Percentiles rank a stretch among this genome's conserved stretches.
Conservation (phyloP, 257 asterid genomes). For the Striga asiatica region DNA sequence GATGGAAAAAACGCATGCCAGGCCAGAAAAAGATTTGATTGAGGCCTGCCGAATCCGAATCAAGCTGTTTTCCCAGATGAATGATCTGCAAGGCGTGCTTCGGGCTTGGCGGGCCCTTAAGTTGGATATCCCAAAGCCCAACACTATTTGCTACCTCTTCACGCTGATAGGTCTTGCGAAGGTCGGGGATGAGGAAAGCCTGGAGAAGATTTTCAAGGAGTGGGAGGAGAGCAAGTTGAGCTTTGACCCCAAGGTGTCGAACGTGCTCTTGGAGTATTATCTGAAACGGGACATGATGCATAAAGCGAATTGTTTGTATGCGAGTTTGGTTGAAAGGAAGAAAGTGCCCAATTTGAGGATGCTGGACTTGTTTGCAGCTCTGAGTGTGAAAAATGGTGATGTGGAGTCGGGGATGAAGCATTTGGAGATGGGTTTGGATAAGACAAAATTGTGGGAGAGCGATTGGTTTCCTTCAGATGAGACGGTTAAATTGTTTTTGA, state of each 20-base stretch:
- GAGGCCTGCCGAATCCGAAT: constrained; percentile 29
- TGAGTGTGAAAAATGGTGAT: constrained; percentile 32
- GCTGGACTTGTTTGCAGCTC: constrained; percentile 25
- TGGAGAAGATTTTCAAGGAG: constrained; percentile 40
- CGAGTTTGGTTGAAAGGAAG: constrained; percentile 22
- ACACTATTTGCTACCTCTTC: constrained; percentile 25
- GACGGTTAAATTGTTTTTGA: constrained; percentile 33
- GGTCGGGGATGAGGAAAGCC: constrained; percentile 38
- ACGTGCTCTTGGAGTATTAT: constrained; percentile 54
- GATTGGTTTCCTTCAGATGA: constrained; percentile 47
- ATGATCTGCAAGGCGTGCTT: constrained; percentile 45
- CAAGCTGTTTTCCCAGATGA: constrained; percentile 39
- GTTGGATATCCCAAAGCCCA: constrained; percentile 14
- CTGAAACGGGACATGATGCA: constrained; percentile 39
- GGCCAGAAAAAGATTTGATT: constrained; percentile 6
- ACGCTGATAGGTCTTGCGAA: constrained; percentile 41
- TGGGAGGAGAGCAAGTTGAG: constrained; percentile 38
- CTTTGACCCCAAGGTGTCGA: constrained; percentile 46
- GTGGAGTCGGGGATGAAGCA: constrained; percentile 54
- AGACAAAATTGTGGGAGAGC: constrained; percentile 14
- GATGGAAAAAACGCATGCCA: constrained; percentile 35
- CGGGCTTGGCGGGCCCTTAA: constrained; percentile 41
- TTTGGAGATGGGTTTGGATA: constrained; percentile 43
- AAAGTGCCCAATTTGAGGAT: constrained; percentile 36
- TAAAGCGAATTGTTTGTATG: constrained; percentile 44